phyloP scores from a whole-genome alignment of 2,329 filamentous ascomycete species.

The Xylariales sp. region DNA sequence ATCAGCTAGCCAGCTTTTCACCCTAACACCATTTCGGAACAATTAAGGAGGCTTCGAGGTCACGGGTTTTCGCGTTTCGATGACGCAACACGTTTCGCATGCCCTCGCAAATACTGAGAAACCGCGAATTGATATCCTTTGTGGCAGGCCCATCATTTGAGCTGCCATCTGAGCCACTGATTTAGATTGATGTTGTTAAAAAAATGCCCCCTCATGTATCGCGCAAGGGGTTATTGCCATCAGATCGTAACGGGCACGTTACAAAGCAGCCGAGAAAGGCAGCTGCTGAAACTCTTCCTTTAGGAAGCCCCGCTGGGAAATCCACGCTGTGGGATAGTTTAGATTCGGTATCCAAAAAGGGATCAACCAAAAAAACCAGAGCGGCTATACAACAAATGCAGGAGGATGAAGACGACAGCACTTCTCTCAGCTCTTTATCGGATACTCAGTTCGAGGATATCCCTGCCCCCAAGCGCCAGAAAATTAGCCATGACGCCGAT shows the following conservation, averaged over 20 bases:
- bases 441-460: conserved; percentile 69
- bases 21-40: conserved; percentile 28
- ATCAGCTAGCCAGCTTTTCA: not conserved
- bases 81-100: conserved; percentile 41
- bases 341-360: conserved; percentile 61
- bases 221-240: conserved; percentile 69
- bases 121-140: not conserved
- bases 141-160: not conserved
- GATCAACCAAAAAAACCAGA: conserved; percentile 57
- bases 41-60: conserved; percentile 36
- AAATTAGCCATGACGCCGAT: conserved; percentile 48
- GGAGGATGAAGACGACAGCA: conserved; percentile 57
- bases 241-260: conserved; percentile 48
- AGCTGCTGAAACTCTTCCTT: conserved; percentile 43
- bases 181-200: conserved; percentile 35
- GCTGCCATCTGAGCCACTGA: not conserved
- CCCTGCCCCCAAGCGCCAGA: conserved; percentile 55
- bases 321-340: conserved; percentile 71
- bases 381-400: conserved; percentile 58
- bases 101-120: conserved; percentile 11
- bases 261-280: conserved; percentile 48
- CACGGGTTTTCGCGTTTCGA: conserved; percentile 49
- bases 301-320: conserved; percentile 57
- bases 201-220: conserved; percentile 75
- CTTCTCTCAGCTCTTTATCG: conserved; percentile 65